These are phyloP conservation scores for Mucor racemosus DNA, from an alignment of 371 early-diverging fungal genomes.

Conservation along the genomic window DNA sequence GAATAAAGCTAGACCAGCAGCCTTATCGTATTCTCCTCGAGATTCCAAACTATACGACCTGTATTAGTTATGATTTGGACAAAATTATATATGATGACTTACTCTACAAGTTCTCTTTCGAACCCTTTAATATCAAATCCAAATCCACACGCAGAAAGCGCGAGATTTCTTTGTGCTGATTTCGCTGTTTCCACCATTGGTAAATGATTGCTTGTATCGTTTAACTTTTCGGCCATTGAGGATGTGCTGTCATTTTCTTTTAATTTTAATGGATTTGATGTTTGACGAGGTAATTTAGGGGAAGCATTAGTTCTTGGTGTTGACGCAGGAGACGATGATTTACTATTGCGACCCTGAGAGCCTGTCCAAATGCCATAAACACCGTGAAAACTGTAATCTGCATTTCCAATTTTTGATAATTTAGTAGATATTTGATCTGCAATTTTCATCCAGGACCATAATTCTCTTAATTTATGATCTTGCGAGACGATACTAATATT, in stretches of 20 bases:
- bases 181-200: conserved; percentile 60
- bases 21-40: conserved; percentile 74
- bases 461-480: conserved; percentile 53
- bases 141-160: conserved; percentile 78
- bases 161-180: conserved; percentile 66
- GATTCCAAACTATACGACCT: conserved; percentile 60
- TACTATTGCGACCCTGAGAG: conserved; percentile 17
- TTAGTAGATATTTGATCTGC: conserved; percentile 64
- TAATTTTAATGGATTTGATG: not conserved
- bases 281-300: conserved; percentile 19
- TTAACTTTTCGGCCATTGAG: not conserved
- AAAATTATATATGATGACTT: conserved; percentile 12
- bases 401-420: conserved; percentile 53
- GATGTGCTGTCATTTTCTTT: conserved; percentile 8
- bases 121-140: conserved; percentile 64
- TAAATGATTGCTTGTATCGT: conserved; percentile 19
- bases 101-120: conserved; percentile 67
- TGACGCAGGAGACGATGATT: conserved; percentile 47
- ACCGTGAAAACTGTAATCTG: conserved; percentile 76
- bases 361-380: conserved; percentile 65
- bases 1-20: conserved; percentile 88
- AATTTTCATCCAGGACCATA: conserved; percentile 81
- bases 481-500: conserved; percentile 43
- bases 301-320: conserved; percentile 25
- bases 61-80: not conserved